Evolutionary conservation across 1,139 yeast species (phyloP), one percentile per base, ranked within the genome.

Genomic region (Kodamaea derodonti): DNA sequence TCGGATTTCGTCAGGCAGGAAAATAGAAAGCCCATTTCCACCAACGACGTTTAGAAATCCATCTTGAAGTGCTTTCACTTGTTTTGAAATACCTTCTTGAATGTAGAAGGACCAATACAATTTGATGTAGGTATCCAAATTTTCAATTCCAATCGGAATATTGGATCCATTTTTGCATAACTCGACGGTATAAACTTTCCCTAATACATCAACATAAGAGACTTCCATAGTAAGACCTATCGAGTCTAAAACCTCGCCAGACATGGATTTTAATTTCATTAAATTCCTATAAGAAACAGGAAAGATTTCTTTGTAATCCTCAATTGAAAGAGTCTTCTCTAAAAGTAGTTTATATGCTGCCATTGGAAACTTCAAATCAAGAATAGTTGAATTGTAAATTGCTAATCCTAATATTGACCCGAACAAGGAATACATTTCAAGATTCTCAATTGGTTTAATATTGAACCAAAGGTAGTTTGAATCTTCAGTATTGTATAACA

Each of bases 391-490:
- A 56, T 92, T 92, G 56, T 86, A 88, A 29, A 92, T 80, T 0
- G 97, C 97, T 48, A 92, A 69, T 0, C 97, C 97, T 30, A 92
- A 60, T 1, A 87, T 80, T 1, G 86, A 85, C 0, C 97, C 97
- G 38, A 88, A 80, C 30, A 87, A 62, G 51, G 78, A 82, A 57
- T 82, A 90, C 48, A 73, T 67, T 39, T 76, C 82, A 7, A 70
- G 52, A 32, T 69, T 60, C 22, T 70, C 72, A 6, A 65, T 50
- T 0, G 79, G 71, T 12, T 61, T 54, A 4, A 75, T 55, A 16
- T 76, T 65, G 56, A 92, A 88, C 96, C 97, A 92, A 34, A 82
- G 72, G 30, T 72, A 66, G 37, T 77, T 71, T 4, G 95, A 83
- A 43, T 82, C 90, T 15, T 80, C 84, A 22, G 79, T 75, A 45